Percentiles rank a stretch among this genome's conserved stretches.
These are phyloP conservation scores for Rosa lucieae DNA, from an alignment of 306 rosid genomes.

Conservation along the genomic window DNA sequence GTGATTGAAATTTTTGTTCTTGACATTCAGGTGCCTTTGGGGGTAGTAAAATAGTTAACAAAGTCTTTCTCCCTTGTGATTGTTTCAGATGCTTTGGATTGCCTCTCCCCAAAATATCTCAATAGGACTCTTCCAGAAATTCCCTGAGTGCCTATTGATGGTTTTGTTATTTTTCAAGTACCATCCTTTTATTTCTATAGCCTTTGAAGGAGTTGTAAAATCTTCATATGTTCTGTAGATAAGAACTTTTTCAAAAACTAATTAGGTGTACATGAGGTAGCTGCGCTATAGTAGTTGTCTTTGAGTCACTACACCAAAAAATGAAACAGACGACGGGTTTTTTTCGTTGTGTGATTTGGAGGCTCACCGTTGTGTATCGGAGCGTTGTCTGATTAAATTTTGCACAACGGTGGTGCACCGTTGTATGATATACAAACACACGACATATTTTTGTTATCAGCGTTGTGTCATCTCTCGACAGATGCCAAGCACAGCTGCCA, in stretches of 20 bases:
- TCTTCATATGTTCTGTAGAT: background rate
- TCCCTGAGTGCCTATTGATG: slow-evolving; percentile 71
- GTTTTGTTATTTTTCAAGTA: slow-evolving; percentile 79
- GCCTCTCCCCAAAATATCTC: slow-evolving; percentile 81
- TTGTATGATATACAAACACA: no score
- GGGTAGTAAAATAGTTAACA: slow-evolving; percentile 48
- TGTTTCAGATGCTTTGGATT: slow-evolving; percentile 86
- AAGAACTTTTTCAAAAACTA: background rate
- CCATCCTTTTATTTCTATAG: background rate
- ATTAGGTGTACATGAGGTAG: background rate
- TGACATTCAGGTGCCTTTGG: slow-evolving; percentile 51
- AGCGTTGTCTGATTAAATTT: no score
- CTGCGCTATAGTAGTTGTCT: background rate
- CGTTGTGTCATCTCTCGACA: no score
- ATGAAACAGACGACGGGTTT: no score
- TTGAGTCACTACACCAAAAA: no score
- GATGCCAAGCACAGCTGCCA: no score
- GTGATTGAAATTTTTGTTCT: slow-evolving; percentile 27
- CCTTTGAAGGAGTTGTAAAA: background rate
- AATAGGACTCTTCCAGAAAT: slow-evolving; percentile 88
- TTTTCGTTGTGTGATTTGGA: no score
- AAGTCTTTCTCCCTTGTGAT: slow-evolving; percentile 82
- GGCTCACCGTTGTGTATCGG: no score
- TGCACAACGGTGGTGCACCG: no score
- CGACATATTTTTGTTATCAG: no score